A percentile compares a stretch with the other conserved stretches of the same genome.
Conservation (phyloP, 306 rosid genomes). For the Sesbania bispinosa region DNA sequence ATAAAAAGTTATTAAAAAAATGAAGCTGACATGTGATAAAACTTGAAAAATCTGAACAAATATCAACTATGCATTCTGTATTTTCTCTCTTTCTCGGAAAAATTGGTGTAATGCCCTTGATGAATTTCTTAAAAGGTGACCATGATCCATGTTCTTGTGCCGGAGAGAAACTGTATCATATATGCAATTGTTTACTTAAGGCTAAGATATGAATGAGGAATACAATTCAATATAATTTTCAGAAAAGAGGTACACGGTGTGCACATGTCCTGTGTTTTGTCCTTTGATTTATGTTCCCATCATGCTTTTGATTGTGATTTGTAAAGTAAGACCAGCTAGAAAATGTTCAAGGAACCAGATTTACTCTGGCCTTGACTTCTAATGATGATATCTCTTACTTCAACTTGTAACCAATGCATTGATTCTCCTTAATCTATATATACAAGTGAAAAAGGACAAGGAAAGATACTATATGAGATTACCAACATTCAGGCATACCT, state of each 20-base stretch:
- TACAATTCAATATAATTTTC: too few species aligned
- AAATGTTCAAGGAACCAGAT: too few species aligned
- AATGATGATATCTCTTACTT: neutral
- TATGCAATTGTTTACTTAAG: too few species aligned
- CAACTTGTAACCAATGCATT: neutral
- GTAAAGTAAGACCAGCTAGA: too few species aligned
- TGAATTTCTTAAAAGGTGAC: too few species aligned
- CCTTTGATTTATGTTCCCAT: too few species aligned
- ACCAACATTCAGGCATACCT: slow-evolving; percentile 45
- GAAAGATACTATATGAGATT: neutral
- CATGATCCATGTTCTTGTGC: too few species aligned
- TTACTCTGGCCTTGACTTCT: neutral
- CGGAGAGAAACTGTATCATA: too few species aligned
- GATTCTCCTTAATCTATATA: neutral
- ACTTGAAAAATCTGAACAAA: neutral
- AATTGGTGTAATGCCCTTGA: neutral
- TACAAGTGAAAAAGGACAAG: neutral
- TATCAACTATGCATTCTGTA: neutral
- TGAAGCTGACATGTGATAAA: neutral
- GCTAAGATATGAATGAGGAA: too few species aligned
- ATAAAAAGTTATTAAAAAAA: neutral
- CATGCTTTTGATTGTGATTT: too few species aligned
- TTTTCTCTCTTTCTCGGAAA: neutral
- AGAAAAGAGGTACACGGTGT: too few species aligned
- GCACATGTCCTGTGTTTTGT: too few species aligned